Percentiles rank a stretch among this genome's conserved stretches.
Conservation (phyloP, 257 asterid species). For the Hygrophila difformis region DNA sequence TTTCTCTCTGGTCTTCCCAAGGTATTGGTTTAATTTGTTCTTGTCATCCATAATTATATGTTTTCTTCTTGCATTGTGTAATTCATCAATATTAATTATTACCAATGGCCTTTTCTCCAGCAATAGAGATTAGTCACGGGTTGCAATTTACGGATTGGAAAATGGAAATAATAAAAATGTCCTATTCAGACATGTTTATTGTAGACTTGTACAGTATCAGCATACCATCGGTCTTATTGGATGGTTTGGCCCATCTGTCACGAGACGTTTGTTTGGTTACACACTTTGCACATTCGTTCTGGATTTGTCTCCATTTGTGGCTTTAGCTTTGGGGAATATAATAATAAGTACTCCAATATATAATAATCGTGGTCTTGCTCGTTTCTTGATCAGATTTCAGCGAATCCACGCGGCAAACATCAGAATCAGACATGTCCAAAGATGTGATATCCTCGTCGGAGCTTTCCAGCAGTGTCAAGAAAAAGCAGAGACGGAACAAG, state of each 20-base stretch:
- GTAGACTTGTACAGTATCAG: no score
- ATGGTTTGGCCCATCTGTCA: constrained; percentile 46
- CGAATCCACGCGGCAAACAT: constrained; percentile 28
- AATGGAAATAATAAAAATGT: no score
- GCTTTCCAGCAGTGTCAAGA: constrained; percentile 21
- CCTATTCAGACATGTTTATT: no score
- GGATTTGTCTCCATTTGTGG: no score
- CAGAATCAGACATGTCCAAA: constrained; percentile 25
- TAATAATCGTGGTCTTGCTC: no score
- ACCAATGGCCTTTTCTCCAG: no score
- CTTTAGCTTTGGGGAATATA: neutral
- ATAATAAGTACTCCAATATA: no score
- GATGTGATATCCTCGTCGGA: constrained; percentile 21
- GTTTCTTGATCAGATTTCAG: constrained; percentile 30
- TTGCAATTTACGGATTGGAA: constrained; percentile 5
- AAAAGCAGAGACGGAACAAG: constrained; percentile 60
- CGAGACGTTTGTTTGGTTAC: no score
- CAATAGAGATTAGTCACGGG: constrained; percentile 22
- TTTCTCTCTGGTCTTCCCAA: constrained; percentile 78
- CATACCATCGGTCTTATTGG: no score
- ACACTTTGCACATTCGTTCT: neutral
- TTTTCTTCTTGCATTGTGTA: neutral
- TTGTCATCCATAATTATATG: neutral
- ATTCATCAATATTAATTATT: no score
- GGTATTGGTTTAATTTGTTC: constrained; percentile 40